Evolutionary conservation across 805 yeast genomes (phyloP).

Genomic region (Hanseniaspora thailandica): DNA sequence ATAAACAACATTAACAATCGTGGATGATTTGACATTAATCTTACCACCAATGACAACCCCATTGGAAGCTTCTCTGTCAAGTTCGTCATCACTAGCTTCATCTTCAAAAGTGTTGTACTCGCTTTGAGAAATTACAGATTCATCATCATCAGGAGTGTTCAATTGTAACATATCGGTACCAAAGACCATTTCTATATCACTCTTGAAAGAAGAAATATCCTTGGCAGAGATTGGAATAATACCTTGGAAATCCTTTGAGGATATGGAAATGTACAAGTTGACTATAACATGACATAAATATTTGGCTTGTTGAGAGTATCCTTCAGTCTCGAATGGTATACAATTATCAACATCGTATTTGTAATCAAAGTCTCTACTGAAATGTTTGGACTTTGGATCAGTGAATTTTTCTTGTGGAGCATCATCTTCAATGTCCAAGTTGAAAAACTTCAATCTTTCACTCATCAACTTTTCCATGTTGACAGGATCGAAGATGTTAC

Average conservation of each 20-base stretch:
- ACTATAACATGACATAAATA: conserved; percentile 71
- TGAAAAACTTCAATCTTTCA: conserved; percentile 32
- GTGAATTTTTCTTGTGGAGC: conserved; percentile 24
- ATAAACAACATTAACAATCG: conserved; percentile 61
- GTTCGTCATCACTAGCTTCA: conserved; percentile 22
- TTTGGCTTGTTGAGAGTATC: conserved; percentile 53
- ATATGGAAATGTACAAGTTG: conserved; percentile 66
- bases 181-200: conserved; percentile 36
- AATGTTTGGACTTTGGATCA: conserved; percentile 33
- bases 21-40: conserved; percentile 53
- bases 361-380: conserved; percentile 29
- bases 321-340: conserved; percentile 67
- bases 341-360: conserved; percentile 28
- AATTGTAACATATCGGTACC: conserved; percentile 40
- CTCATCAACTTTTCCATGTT: conserved; percentile 22
- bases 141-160: conserved; percentile 26
- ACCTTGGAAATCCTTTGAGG: conserved; percentile 65
- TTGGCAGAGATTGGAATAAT: conserved; percentile 52
- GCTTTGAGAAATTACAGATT: conserved; percentile 35
- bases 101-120: conserved; percentile 25
- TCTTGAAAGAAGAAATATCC: conserved; percentile 43
- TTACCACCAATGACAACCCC: conserved; percentile 40
- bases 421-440: conserved; percentile 42
- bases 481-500: conserved; percentile 19
- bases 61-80: conserved; percentile 29